These are phyloP conservation scores for Sugiyamaella castrensis DNA, from an alignment of 1,139 yeast genomes.

Conservation along the genomic window DNA sequence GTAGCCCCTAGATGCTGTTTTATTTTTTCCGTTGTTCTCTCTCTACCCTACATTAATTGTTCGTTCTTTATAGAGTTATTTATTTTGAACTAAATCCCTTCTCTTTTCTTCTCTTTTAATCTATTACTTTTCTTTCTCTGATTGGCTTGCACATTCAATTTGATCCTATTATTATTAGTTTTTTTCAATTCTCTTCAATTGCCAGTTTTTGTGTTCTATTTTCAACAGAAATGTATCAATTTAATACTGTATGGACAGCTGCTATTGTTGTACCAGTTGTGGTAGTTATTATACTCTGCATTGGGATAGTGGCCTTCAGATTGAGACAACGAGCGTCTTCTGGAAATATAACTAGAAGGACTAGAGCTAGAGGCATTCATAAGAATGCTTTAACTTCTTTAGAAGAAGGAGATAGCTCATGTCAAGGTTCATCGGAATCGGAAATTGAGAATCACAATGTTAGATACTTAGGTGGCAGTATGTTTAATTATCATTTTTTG, in stretches of 20 bases:
- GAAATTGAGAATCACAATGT: not conserved
- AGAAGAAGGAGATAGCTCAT: not conserved
- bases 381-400: not conserved
- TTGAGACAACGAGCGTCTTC: not conserved
- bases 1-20: no score
- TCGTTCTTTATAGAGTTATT: no score
- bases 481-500: slow-evolving; percentile 5
- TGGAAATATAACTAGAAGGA: not conserved
- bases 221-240: slow-evolving; percentile 4
- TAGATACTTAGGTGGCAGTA: slow-evolving; percentile 1
- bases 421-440: not conserved
- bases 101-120: not conserved
- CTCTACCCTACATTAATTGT: no score
- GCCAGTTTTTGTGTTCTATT: slow-evolving; percentile 1
- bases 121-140: not conserved
- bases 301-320: slow-evolving; percentile 16
- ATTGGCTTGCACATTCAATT: not conserved
- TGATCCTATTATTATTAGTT: not conserved
- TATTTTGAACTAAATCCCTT: not conserved
- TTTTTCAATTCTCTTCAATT: not conserved
- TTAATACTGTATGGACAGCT: slow-evolving; percentile 26
- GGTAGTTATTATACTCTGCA: slow-evolving; percentile 21
- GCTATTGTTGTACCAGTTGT: slow-evolving; percentile 32
- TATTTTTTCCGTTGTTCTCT: no score
- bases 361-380: not conserved